phyloP scores from a whole-genome alignment of 805 yeast species.

The Wickerhamiella kazuoi region DNA sequence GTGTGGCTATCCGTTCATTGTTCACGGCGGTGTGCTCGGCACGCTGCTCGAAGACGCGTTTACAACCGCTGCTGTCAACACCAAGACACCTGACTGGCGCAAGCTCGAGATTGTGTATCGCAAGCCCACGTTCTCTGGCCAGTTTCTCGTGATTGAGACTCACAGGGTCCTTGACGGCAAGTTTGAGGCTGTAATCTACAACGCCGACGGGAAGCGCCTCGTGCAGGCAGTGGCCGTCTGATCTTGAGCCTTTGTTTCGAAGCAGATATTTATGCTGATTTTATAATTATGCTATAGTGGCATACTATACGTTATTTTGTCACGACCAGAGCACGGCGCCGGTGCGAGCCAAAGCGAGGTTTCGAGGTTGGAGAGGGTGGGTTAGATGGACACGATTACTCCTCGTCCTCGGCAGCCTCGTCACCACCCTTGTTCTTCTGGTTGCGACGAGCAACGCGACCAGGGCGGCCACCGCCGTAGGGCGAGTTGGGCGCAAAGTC shows the following conservation, averaged over 20 bases:
- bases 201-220: conserved; percentile 33
- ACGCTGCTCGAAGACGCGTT: conserved; percentile 63
- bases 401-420: conserved; percentile 53
- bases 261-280: background rate
- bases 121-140: conserved; percentile 63
- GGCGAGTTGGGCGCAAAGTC: conserved; percentile 98
- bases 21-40: conserved; percentile 81
- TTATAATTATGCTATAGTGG: background rate
- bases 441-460: conserved; percentile 97
- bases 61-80: conserved; percentile 29
- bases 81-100: conserved; percentile 1
- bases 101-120: conserved; percentile 32
- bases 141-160: conserved; percentile 50
- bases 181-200: conserved; percentile 37
- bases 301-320: conserved; percentile 14
- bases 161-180: conserved; percentile 21
- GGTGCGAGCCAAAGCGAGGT: too few species aligned
- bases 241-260: background rate
- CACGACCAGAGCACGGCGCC: too few species aligned
- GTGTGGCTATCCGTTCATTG: conserved; percentile 72
- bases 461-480: conserved; percentile 99
- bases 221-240: conserved; percentile 22
- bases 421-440: conserved; percentile 44
- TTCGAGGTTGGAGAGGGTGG: too few species aligned
- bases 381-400: conserved; percentile 1